These are phyloP conservation scores for Pyrenophora teres DNA, from an alignment of 2,329 filamentous ascomycete genomes.

Conservation along the genomic window DNA sequence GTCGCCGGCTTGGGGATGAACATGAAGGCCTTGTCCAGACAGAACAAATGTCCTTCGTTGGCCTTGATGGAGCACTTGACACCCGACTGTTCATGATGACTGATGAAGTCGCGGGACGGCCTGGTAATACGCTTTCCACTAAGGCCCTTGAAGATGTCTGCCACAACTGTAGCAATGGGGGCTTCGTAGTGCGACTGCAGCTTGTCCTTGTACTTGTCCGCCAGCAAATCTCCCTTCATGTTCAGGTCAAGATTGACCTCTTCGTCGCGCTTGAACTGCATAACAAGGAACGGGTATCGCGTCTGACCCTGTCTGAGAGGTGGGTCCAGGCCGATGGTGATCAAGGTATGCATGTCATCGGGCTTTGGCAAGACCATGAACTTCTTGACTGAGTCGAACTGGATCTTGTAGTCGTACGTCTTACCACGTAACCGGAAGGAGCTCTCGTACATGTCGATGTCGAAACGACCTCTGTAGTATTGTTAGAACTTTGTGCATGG, in stretches of 20 bases:
- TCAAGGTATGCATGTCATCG: constrained; percentile 95
- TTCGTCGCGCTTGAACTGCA: constrained; percentile 98
- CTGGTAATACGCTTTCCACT: constrained; percentile 94
- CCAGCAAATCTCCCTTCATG: constrained; percentile 86
- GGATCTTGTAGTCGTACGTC: constrained; percentile 99
- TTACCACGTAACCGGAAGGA: constrained; percentile 97
- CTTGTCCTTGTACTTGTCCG: constrained; percentile 87
- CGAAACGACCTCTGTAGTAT: constrained; percentile 85
- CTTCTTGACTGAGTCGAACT: constrained; percentile 97
- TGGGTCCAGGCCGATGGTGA: constrained; percentile 91
- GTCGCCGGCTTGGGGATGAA: constrained; percentile 98
- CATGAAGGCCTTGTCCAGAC: constrained; percentile 97
- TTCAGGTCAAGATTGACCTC: constrained; percentile 96
- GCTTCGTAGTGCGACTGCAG: constrained; percentile 84
- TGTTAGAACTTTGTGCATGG: constrained; percentile 1
- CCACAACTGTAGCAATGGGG: constrained; percentile 89
- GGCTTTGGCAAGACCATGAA: constrained; percentile 98
- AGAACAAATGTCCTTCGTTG: constrained; percentile 96
- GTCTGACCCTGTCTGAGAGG: constrained; percentile 96
- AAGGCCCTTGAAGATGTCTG: constrained; percentile 91
- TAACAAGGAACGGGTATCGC: constrained; percentile 95
- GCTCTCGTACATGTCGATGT: constrained; percentile 99
- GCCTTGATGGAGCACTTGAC: constrained; percentile 99
- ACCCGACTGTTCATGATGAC: constrained; percentile 88
- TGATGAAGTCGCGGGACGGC: constrained; percentile 91